Evolutionary conservation across 2,329 filamentous ascomycete species (phyloP), one percentile per base, ranked within the genome.

Genomic region (Sporothrix protearum): DNA sequence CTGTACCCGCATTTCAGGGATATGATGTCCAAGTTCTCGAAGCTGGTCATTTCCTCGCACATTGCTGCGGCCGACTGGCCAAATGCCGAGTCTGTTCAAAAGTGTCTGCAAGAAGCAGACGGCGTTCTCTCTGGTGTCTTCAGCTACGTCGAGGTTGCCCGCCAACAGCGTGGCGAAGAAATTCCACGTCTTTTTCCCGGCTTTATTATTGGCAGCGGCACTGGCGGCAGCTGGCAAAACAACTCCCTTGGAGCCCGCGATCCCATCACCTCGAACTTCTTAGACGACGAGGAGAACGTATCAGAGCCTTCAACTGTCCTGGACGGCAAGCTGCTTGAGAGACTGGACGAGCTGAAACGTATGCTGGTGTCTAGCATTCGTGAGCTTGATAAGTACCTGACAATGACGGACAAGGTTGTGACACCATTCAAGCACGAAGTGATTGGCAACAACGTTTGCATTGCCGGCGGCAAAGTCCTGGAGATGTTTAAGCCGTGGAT

Each of bases 21-120:
- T 79, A 98, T 98, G 90, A 99, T 99, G 96, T 98, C 96, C 59
- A 94, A 97, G 77, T 99, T 99, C 80, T 98, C 96, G n/a, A 99
- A 99, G 80, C 86, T 99, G 10, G 96, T 99, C 59, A 90, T 99
- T 66, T 99, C 96, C 2, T 98, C 96, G 16, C 96, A 99, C 79
- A 97, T 99, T 79, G 96, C 96, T 51, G 94, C 95, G 6, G 93
- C 95, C 45, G 96, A 99, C 82, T 98, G 94, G 89, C 94, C 95
- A 9, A 94, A 95, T 70, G 90, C 93, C 19, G 96, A 99, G 80
- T 96, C 95, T 0, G 92, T 95, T 73, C 91, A 96, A 70, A 99
- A 99, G 80, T 99, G 96, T 78, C 82, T 98, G 75, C 93, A 96
- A 79, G 96, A 99, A 82, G 96, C 96, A n/a, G 96, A 99, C 74